A percentile compares a stretch with the other conserved stretches of the same genome.
Evolutionary conservation across 2,329 filamentous ascomycete genomes (phyloP).

Genomic region (Sporothrix variecibatus): DNA sequence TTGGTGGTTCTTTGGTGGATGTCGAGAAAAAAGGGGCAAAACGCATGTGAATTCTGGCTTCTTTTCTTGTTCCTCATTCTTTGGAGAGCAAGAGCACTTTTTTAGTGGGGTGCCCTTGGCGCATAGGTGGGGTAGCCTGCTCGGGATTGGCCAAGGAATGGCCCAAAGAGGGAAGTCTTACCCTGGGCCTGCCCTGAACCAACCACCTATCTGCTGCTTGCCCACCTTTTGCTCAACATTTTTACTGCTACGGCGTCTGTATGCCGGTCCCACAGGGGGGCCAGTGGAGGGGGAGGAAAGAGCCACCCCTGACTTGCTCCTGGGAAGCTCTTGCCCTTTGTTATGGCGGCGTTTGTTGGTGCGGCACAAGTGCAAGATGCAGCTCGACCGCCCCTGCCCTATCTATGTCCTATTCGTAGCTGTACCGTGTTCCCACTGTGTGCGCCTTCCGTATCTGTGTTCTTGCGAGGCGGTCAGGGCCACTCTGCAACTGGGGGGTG

Average conservation of each 20-base stretch:
- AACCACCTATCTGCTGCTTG: neutral
- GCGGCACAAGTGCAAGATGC: slow-evolving; percentile 11
- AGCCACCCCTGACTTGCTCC: slow-evolving; percentile 5
- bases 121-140: slow-evolving; percentile 13
- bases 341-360: slow-evolving; percentile 1
- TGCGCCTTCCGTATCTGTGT: neutral
- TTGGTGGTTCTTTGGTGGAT: neutral
- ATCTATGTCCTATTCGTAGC: neutral
- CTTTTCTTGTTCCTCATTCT: neutral
- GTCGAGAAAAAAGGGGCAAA: slow-evolving; percentile 1
- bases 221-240: slow-evolving; percentile 21
- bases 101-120: slow-evolving; percentile 8
- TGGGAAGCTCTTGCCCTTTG: neutral
- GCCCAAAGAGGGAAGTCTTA: neutral
- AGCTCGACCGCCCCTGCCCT: slow-evolving; percentile 5
- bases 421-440: neutral
- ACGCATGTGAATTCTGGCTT: slow-evolving; percentile 14
- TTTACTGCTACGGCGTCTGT: neutral
- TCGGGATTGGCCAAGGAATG: neutral
- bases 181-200: neutral
- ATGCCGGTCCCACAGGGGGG: slow-evolving; percentile 10
- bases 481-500: neutral
- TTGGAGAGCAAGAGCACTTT: slow-evolving; percentile 14
- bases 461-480: slow-evolving; percentile 23
- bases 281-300: neutral